Percentiles rank a stretch among this genome's conserved stretches.
Evolutionary conservation across 164 flowering plant species (phyloP).

Genomic region (Sextonia rubra): DNA sequence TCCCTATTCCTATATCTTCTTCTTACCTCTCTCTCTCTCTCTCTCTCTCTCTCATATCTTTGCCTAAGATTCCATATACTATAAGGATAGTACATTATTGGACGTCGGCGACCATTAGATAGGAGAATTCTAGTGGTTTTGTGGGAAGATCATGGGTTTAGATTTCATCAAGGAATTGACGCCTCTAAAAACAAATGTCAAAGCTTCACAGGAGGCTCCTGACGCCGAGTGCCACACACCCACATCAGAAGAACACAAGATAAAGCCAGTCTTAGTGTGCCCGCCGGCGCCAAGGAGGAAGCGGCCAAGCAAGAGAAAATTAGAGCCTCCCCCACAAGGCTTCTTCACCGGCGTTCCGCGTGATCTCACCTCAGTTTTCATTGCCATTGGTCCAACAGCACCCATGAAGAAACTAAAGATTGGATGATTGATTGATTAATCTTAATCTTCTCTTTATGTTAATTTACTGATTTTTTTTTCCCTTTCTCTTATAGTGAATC

Average conservation of each 20-base stretch:
- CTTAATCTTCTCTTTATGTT: too few species aligned
- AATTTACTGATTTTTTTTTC: neutral
- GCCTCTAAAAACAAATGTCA: neutral
- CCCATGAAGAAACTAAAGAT: neutral
- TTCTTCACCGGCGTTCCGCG: neutral
- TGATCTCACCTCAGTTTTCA: neutral
- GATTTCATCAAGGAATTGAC: neutral
- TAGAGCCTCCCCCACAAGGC: neutral
- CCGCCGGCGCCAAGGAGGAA: constrained; percentile 3
- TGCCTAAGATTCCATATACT: neutral
- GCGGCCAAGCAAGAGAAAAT: neutral
- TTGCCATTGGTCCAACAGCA: neutral
- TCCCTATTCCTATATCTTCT: neutral
- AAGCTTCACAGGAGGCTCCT: neutral
- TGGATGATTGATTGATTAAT: neutral
- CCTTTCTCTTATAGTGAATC: neutral
- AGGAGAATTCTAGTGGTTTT: neutral
- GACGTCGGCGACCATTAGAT: neutral
- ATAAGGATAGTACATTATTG: neutral
- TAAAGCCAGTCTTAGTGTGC: constrained; percentile 1
- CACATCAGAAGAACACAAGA: constrained; percentile 2
- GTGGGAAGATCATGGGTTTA: neutral
- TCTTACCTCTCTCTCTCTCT: neutral
- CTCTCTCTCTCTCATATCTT: neutral
- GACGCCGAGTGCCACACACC: constrained; percentile 6